phyloP scores from a whole-genome alignment of 2,329 filamentous ascomycete genomes.

The Lizonia empirigonia region DNA sequence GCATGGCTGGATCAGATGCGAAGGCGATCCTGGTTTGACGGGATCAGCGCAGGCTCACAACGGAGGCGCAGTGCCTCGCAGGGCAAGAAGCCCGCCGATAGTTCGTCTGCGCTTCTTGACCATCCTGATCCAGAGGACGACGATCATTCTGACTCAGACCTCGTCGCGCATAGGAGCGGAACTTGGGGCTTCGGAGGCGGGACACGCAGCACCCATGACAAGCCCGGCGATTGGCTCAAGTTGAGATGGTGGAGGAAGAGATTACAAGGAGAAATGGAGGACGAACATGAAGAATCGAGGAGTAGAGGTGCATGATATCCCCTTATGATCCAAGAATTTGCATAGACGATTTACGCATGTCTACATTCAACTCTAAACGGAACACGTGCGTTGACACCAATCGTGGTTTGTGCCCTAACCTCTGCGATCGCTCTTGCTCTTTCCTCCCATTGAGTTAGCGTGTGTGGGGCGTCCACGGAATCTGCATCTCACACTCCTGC shows the following conservation, averaged over 20 bases:
- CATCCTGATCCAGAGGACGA: constrained; percentile 40
- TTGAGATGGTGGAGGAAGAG: constrained; percentile 48
- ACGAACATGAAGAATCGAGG: constrained; percentile 23
- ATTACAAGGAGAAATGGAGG: constrained; percentile 40
- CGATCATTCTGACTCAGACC: constrained; percentile 38
- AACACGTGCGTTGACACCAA: too few relatives aligned
- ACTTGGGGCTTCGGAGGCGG: constrained; percentile 35
- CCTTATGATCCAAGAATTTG: constrained; percentile 15
- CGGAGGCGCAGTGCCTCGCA: constrained; percentile 34
- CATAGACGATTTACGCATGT: constrained; percentile 9
- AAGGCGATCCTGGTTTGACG: constrained; percentile 46
- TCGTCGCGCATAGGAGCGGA: constrained; percentile 25
- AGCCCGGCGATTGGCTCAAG: constrained; percentile 45
- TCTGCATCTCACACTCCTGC: too few relatives aligned
- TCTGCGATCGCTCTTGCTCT: neutral
- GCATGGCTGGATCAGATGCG: constrained; percentile 45
- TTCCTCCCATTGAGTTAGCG: constrained; percentile 1
- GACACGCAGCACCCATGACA: constrained; percentile 31
- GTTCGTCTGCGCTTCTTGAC: constrained; percentile 30
- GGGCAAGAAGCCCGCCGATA: constrained; percentile 36
- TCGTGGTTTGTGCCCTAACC: neutral
- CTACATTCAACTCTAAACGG: too few relatives aligned
- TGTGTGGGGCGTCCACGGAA: neutral
- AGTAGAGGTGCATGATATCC: constrained; percentile 22
- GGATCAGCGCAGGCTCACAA: constrained; percentile 26